phyloP scores from a whole-genome alignment of 1,139 yeast species.

The Casaregolazyma lundiana region DNA sequence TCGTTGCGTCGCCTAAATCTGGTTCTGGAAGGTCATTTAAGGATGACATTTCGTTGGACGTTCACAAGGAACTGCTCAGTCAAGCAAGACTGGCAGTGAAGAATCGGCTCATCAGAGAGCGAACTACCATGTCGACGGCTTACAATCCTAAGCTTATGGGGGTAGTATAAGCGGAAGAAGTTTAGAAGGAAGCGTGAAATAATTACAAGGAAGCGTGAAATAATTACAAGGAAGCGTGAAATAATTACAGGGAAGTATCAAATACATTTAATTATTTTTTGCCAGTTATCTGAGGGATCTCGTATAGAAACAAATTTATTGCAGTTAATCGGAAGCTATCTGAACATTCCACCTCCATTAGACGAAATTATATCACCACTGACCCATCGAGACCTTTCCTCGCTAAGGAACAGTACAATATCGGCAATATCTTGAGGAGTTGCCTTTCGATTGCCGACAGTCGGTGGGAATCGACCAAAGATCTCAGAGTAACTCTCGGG shows the following conservation, averaged over 20 bases:
- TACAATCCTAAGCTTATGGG: constrained; percentile 7
- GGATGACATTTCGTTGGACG: constrained; percentile 16
- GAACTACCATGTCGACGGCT: constrained; percentile 6
- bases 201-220: too few relatives aligned
- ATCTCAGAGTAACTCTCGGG: constrained; percentile 12
- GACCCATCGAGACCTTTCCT: constrained; percentile 28
- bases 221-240: too few relatives aligned
- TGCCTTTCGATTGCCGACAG: constrained; percentile 28
- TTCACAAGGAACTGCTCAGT: constrained; percentile 23
- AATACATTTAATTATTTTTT: too few relatives aligned
- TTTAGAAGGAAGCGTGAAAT: too few relatives aligned
- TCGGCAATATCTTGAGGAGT: constrained; percentile 28
- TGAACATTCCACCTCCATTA: constrained; percentile 23
- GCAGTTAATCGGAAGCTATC: constrained; percentile 1
- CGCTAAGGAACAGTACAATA: constrained; percentile 24
- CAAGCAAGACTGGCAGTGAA: constrained; percentile 30
- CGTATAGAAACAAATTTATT: neutral
- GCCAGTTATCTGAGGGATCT: neutral
- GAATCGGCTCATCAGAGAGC: constrained; percentile 26
- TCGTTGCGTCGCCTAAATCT: neutral
- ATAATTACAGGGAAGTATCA: too few relatives aligned
- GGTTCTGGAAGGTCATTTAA: neutral
- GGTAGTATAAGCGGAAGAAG: neutral
- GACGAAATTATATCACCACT: constrained; percentile 24
- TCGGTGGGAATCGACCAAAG: constrained; percentile 21